Evolutionary conservation across 2,329 filamentous ascomycete species (phyloP).

Genomic region (Pseudogymnoascus sp.): DNA sequence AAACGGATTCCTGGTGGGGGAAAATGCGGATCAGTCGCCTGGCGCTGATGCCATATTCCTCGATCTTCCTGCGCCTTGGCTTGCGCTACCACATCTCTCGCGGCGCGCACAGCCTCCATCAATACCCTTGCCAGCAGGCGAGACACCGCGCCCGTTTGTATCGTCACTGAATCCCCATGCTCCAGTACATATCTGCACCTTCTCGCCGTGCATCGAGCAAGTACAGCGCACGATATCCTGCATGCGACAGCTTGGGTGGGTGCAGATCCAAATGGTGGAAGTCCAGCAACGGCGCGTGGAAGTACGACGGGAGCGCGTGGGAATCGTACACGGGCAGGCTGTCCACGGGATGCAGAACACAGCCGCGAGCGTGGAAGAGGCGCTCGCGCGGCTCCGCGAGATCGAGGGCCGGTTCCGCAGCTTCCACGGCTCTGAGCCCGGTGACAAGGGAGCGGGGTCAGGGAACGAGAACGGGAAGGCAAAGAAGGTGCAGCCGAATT

Average conservation of each 20-base stretch:
- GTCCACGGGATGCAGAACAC: constrained; percentile 49
- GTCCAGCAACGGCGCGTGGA: constrained; percentile 72
- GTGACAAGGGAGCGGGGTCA: constrained; percentile 13
- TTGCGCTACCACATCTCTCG: constrained; percentile 67
- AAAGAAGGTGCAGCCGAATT: constrained; percentile 23
- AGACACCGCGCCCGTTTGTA: constrained; percentile 34
- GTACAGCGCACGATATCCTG: constrained; percentile 76
- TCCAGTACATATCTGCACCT: constrained; percentile 77
- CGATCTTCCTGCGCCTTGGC: constrained; percentile 74
- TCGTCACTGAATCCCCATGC: constrained; percentile 63
- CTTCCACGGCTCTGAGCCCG: constrained; percentile 43
- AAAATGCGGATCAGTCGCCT: constrained; percentile 36
- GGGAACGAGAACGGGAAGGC: constrained; percentile 27
- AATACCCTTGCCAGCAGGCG: not conserved
- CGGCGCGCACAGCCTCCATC: constrained; percentile 36
- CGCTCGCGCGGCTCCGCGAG: constrained; percentile 61
- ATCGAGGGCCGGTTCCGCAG: constrained; percentile 62
- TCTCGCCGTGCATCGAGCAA: constrained; percentile 95
- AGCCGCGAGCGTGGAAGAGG: constrained; percentile 70
- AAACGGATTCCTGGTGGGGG: constrained; percentile 58
- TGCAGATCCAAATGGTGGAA: constrained; percentile 90
- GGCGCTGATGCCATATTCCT: constrained; percentile 66
- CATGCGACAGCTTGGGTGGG: constrained; percentile 76
- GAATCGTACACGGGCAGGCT: constrained; percentile 47
- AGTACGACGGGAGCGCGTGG: constrained; percentile 71